Percentiles rank a stretch among this genome's conserved stretches.
Conservation (phyloP, 1,139 yeast species). For the Debaryomyces udenii region DNA sequence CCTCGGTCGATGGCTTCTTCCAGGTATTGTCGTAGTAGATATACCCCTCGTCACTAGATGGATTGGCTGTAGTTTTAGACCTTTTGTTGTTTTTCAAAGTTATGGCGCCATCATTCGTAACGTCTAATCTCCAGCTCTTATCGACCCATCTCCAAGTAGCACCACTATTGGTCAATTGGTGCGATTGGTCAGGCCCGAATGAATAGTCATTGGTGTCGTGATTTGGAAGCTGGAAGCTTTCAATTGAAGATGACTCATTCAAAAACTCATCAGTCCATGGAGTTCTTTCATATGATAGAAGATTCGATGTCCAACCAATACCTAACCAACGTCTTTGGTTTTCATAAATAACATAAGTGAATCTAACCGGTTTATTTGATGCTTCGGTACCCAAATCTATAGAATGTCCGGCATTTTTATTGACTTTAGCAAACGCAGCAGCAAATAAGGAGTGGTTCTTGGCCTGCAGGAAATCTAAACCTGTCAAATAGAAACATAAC, state of each 20-base stretch:
- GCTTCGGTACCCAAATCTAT: constrained; percentile 22
- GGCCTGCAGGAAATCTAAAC: constrained; percentile 74
- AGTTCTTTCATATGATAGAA: constrained; percentile 88
- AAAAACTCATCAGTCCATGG: constrained; percentile 97
- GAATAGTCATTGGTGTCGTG: constrained; percentile 41
- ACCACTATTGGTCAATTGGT: constrained; percentile 36
- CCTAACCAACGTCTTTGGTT: constrained; percentile 98
- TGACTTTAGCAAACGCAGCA: constrained; percentile 63
- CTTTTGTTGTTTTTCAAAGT: constrained; percentile 67
- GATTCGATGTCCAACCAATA: constrained; percentile 94
- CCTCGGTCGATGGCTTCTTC: constrained; percentile 89
- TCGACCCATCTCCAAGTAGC: constrained; percentile 96
- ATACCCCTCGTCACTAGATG: constrained; percentile 80
- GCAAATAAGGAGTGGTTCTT: constrained; percentile 52
- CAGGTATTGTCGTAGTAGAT: constrained; percentile 90
- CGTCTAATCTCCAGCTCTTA: constrained; percentile 85
- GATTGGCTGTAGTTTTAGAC: constrained; percentile 73
- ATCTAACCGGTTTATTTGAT: constrained; percentile 66
- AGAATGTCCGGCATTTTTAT: constrained; percentile 46
- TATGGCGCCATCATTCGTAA: constrained; percentile 85
- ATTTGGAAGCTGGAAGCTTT: constrained; percentile 78
- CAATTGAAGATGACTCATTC: constrained; percentile 81
- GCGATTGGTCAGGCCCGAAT: constrained; percentile 22
- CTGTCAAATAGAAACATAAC: constrained; percentile 79
- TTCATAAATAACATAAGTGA: constrained; percentile 91